Base-by-base conservation (phyloP, 345 rosid species). In the Draba incana region DNA sequence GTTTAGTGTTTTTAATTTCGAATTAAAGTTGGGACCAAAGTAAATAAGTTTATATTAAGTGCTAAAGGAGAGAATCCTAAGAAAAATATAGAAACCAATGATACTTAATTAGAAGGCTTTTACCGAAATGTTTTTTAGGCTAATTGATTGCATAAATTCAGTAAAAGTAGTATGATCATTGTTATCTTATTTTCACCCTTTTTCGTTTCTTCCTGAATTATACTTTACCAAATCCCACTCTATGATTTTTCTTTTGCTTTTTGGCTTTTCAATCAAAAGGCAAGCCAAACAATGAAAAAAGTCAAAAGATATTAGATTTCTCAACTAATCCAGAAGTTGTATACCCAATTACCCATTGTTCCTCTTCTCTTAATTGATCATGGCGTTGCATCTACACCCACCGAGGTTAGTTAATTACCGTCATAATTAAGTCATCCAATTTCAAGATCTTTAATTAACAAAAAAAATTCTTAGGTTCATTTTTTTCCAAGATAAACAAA, bases 221-320 rank as follows among this genome's bases (percentile, higher is more conserved):
- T 35, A 68, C 72, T 75, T 61, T 62, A 62, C 70, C 70, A 68
- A 75, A 75, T 62, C 78, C 78, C 78, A 75, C 74, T 62, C 70
- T 8, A 13, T 55, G 58, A 62, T 56, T 54, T 43, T 53, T 56
- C 66, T 64, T 72, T 75, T 68, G 60, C 75, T 68, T 75, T 75
- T 51, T 74, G 70, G 70, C 78, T 75, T 75, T 75, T 69, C 70
- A 75, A 37, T 66, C 41, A 62, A 75, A 75, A 69, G 78, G 70
- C 42, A 56, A 56, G 60, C 8, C 60, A 68, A 55, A 62, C 10
- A 56, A 62, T 55, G 70, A 7, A 62, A 30, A 68, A 75, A 75
- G 78, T 75, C 78, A 75, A 75, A 75, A 75, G 54, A 12, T 46
- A 28, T 47, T 68, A 55, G 58, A 49, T 68, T 75, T 62, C 74